These are phyloP conservation scores for Tetradesmus obliquus DNA, from an alignment of 139 green algal species.

Conservation along the genomic window DNA sequence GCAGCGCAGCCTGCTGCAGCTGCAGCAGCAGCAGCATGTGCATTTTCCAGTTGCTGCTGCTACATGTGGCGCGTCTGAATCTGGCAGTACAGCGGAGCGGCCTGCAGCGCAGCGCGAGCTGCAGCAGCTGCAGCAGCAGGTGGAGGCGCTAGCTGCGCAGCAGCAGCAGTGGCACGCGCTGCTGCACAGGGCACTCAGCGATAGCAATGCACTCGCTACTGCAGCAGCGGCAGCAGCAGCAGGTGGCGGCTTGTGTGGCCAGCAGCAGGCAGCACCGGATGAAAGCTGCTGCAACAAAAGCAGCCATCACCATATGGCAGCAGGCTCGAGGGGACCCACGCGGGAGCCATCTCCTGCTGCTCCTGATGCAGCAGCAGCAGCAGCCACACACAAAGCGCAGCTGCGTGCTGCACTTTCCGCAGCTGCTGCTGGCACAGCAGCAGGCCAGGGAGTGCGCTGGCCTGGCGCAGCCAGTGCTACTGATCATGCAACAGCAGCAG, in stretches of 20 bases:
- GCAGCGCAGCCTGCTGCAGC: constrained; percentile 6
- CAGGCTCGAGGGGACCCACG: not conserved
- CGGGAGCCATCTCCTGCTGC: constrained; percentile 12
- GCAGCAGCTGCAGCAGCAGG: constrained; percentile 18
- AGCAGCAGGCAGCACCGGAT: not conserved
- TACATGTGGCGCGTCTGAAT: not conserved
- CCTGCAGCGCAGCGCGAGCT: not conserved
- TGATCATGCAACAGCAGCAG: not conserved
- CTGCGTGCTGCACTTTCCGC: not conserved
- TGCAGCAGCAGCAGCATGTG: constrained; percentile 17
- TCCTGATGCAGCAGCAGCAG: not conserved
- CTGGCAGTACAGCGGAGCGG: not conserved
- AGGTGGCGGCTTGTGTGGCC: not conserved
- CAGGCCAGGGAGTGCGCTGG: not conserved
- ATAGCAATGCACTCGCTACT: not conserved
- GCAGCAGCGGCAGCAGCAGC: not conserved
- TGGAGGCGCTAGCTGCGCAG: not conserved
- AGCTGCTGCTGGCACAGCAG: not conserved
- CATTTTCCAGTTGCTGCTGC: not conserved
- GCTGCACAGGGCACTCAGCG: not conserved
- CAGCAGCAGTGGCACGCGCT: constrained; percentile 1
- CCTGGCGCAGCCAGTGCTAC: not conserved
- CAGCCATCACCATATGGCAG: not conserved
- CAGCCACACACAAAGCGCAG: not conserved
- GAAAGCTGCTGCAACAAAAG: not conserved